These are phyloP conservation scores for Solanum appendiculatum DNA, from an alignment of 257 asterid species.

Conservation along the genomic window DNA sequence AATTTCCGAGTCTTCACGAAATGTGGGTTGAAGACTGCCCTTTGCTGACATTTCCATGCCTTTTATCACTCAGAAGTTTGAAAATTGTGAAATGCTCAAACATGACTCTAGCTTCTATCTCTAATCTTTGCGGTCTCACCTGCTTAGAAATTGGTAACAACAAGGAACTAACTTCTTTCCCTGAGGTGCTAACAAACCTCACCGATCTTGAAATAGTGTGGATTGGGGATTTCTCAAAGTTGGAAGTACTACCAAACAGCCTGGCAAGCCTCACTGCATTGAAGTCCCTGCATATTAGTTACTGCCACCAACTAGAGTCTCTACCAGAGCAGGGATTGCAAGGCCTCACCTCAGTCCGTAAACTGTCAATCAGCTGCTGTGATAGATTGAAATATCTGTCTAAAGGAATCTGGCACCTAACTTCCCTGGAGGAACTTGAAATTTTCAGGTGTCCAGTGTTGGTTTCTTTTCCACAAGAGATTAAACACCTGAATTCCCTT, in stretches of 20 bases:
- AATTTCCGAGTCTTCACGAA: slow-evolving; percentile 3
- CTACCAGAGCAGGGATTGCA: background rate
- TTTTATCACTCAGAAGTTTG: background rate
- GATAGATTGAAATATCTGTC: background rate
- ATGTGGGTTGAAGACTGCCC: background rate
- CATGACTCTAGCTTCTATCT: background rate
- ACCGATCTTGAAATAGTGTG: background rate
- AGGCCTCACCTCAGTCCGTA: background rate
- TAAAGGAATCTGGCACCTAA: background rate
- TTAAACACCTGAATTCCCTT: background rate
- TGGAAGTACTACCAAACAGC: background rate
- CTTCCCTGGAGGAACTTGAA: background rate
- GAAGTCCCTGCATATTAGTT: background rate
- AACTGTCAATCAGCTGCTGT: background rate
- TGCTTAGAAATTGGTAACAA: background rate
- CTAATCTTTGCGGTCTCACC: background rate
- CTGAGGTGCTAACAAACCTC: background rate
- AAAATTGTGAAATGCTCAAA: background rate
- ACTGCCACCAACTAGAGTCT: background rate
- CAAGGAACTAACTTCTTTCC: background rate
- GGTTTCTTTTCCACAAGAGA: background rate
- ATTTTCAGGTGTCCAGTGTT: background rate
- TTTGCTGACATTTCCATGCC: background rate
- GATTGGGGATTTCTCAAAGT: background rate
- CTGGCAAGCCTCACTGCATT: background rate